Conservation (phyloP, 169 alveolate species). For the Perkinsus olseni region DNA sequence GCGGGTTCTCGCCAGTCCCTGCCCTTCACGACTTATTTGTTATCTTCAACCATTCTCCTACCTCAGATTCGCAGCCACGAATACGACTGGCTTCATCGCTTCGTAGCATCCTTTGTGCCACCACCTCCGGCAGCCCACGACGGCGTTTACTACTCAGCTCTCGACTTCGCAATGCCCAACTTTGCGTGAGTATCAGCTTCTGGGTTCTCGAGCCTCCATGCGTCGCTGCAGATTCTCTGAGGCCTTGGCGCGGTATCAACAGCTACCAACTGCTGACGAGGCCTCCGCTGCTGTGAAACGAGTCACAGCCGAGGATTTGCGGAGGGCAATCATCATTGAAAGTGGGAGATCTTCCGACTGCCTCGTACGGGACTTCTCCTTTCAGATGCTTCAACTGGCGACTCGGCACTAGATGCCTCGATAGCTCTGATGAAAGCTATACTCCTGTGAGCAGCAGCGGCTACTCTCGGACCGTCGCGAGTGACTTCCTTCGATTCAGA, state of each 20-base stretch:
- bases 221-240: background rate
- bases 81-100: background rate
- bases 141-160: background rate
- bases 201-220: background rate
- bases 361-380: background rate
- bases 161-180: background rate
- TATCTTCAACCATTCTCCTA: background rate
- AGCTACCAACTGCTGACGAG: background rate
- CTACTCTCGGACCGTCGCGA: background rate
- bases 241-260: background rate
- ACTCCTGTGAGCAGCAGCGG: background rate
- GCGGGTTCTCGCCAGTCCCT: too few relatives aligned
- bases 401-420: background rate
- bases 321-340: background rate
- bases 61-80: background rate
- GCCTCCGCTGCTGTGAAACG: background rate
- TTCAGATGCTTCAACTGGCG: background rate
- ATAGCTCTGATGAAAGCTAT: background rate
- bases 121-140: background rate
- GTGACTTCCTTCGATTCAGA: background rate
- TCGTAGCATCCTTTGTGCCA: background rate
- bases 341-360: background rate
- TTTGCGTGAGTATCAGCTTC: background rate
- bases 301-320: background rate
- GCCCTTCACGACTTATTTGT: background rate